A percentile compares a stretch with the other conserved stretches of the same genome.
phyloP scores from a whole-genome alignment of 805 yeast species.

The Kurtzmaniella cleridarum region DNA sequence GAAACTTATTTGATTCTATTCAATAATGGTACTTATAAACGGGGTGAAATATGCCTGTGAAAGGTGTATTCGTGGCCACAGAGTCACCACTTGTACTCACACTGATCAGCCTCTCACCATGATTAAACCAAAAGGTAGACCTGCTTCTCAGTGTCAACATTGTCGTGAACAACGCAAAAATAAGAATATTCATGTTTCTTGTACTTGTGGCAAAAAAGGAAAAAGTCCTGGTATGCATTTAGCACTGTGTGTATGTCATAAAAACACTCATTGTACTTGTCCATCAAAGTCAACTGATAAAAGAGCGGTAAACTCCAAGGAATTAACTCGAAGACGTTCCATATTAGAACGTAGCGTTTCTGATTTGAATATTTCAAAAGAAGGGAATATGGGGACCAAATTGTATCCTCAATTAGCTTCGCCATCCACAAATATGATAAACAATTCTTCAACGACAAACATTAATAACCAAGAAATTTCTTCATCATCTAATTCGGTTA shows the following conservation, averaged over 20 bases:
- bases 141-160: conserved; percentile 85
- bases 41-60: conserved; percentile 97
- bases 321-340: conserved; percentile 2
- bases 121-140: conserved; percentile 96
- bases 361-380: conserved; percentile 1
- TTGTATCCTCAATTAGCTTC: conserved; percentile 6
- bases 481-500: not conserved
- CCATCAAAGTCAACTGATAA: conserved; percentile 10
- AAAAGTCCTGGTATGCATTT: conserved; percentile 34
- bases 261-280: conserved; percentile 38
- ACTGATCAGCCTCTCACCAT: conserved; percentile 84
- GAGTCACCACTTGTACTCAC: conserved; percentile 92
- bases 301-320: not conserved
- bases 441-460: not conserved
- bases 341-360: conserved; percentile 1
- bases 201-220: conserved; percentile 63
- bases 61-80: conserved; percentile 91
- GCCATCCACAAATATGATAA: conserved; percentile 2
- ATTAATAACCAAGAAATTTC: conserved; percentile 1
- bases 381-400: not conserved
- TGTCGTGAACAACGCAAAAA: conserved; percentile 71
- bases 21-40: conserved; percentile 75
- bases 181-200: conserved; percentile 61
- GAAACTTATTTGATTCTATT: not conserved
- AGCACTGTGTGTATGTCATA: conserved; percentile 34